Percentiles rank a stretch among this genome's conserved stretches.
Conservation (phyloP, 192 early-diverging fungal genomes). For the Obelidium mucronatum region DNA sequence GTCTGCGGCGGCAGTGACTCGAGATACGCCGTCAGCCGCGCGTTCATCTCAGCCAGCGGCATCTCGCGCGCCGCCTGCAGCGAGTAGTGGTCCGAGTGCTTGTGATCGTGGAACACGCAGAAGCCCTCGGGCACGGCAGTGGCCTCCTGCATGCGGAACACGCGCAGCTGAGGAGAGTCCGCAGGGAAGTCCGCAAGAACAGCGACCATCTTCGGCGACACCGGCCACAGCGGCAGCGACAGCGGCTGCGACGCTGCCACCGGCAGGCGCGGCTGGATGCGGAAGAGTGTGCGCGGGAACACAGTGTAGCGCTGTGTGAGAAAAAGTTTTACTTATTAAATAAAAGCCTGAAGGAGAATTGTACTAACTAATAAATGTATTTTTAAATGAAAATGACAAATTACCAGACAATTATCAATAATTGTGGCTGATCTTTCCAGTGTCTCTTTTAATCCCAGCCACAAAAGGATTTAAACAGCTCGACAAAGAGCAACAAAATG, state of each 20-base stretch:
- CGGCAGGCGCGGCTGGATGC: not conserved
- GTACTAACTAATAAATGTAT: not conserved
- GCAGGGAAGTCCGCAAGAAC: not conserved
- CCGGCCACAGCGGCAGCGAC: not conserved
- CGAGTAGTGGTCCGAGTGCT: not conserved
- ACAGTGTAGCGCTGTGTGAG: not conserved
- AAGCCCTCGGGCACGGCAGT: not conserved
- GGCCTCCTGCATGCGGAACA: conserved; percentile 1
- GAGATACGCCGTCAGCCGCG: not conserved
- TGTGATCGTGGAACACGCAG: not conserved
- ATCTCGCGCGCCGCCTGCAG: not conserved
- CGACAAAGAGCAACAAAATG: too few species aligned
- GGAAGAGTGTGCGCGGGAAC: conserved; percentile 4
- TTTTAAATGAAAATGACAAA: not conserved
- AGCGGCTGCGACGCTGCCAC: not conserved
- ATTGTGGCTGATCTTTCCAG: not conserved
- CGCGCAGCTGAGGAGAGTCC: not conserved
- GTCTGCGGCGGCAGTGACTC: not conserved
- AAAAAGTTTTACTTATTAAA: not conserved
- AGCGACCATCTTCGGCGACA: not conserved
- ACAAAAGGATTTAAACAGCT: too few species aligned
- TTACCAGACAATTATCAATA: not conserved
- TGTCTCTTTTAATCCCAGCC: too few species aligned
- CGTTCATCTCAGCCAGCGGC: not conserved
- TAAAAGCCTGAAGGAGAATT: not conserved